Conservation (phyloP, 352 stramenopile species). For the Phytophthora pisi region DNA sequence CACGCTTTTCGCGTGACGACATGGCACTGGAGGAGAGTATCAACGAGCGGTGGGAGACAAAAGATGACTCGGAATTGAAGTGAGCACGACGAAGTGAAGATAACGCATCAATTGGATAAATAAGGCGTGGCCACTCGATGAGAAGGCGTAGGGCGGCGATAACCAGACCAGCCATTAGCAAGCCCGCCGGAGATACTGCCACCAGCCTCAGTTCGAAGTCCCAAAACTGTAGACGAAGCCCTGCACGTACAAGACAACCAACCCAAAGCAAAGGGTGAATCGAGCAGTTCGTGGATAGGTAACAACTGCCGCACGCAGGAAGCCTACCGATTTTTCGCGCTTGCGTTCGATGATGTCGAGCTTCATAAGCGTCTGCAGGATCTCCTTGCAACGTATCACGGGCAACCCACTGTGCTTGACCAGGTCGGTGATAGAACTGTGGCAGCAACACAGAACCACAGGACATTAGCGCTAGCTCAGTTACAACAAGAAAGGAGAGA, state of each 20-base stretch:
- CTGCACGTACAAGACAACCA: constrained; percentile 28
- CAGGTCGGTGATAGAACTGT: constrained; percentile 81
- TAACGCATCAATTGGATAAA: constrained; percentile 45
- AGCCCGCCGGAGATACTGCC: not conserved
- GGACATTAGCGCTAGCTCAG: constrained; percentile 2
- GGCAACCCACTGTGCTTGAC: constrained; percentile 79
- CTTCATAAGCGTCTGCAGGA: constrained; percentile 88
- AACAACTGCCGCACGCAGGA: not conserved
- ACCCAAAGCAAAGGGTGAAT: not conserved
- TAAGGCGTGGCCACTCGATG: constrained; percentile 29
- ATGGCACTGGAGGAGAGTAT: constrained; percentile 63
- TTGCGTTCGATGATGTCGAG: constrained; percentile 79
- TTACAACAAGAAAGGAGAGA: constrained; percentile 3
- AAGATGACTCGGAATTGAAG: constrained; percentile 72
- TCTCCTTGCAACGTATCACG: constrained; percentile 89
- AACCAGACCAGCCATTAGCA: not conserved
- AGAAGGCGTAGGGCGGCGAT: constrained; percentile 3
- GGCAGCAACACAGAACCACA: not conserved
- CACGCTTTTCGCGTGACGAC: constrained; percentile 61
- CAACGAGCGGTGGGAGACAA: constrained; percentile 74
- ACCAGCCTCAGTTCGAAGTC: constrained; percentile 20
- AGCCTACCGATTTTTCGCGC: constrained; percentile 70
- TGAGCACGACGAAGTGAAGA: constrained; percentile 26
- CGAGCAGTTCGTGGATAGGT: not conserved
- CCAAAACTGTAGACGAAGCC: constrained; percentile 81